Evolutionary conservation across 2,329 filamentous ascomycete genomes (phyloP), one percentile per base, ranked within the genome.

Genomic region (Colletotrichum endophyticum): DNA sequence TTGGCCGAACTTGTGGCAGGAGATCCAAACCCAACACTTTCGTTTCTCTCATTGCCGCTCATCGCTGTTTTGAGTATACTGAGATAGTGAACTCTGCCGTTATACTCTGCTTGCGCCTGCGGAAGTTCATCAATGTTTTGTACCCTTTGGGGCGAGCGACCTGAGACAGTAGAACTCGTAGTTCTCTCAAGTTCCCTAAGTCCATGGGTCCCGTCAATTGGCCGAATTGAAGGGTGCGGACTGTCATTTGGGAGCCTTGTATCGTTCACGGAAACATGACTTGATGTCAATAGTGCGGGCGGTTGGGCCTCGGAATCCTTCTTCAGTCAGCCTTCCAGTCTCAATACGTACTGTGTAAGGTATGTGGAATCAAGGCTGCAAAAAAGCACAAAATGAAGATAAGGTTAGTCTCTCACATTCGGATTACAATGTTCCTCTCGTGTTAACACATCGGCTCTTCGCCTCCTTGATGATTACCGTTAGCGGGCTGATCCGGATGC

Each of bases 401-500:
- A 13, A 13, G 9, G 6, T 1, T 6, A 22, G 2, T 13, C 2
- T 49, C 44, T 13, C 44, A 53, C 44, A 22, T 53, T 22, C 22
- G 3, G 6, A 22, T 6, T 13, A 4, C 6, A 13, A 8, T 13
- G 5, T 22, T 1, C 11, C 19, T 53, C n/a, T 53, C 7, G 44
- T 53, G 6, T 22, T 4, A 13, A 53, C 6, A 5, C 44, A 22
- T 53, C n/a, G 3, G 11, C n/a, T 13, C 44, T 53, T 53, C 44
- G 19, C 11, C 6, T 53, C 4, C 44, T 53, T 13, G 19, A 8
- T 8, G n/a, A 22, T 13, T 13, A 2, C 6, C 4, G n/a, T 53
- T 0, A 53, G 44, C n/a, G 44, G 1, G n/a, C 0, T n/a, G 9
- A 49, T n/a, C 11, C 11, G 11, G 6, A 13, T 53, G 44, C 6